These are phyloP conservation scores for Wickerhamomyces mucosus DNA, from an alignment of 805 yeast genomes.

Conservation along the genomic window DNA sequence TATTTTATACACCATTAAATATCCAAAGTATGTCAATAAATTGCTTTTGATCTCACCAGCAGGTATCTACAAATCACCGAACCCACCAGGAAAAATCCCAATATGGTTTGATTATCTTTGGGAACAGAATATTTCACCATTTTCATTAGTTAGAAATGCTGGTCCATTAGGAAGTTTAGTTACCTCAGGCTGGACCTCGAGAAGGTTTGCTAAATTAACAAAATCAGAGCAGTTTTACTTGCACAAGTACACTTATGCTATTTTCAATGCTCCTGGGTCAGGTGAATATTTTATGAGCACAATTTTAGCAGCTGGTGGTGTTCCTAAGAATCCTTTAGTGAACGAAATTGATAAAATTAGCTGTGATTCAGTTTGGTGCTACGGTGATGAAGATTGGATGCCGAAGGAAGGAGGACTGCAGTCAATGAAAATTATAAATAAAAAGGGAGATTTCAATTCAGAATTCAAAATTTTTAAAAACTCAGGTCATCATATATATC, in stretches of 20 bases:
- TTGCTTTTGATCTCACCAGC: constrained; percentile 86
- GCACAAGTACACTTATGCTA: constrained; percentile 74
- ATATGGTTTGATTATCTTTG: constrained; percentile 72
- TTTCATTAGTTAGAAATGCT: constrained; percentile 62
- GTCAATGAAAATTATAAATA: constrained; percentile 20
- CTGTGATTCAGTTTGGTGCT: constrained; percentile 71
- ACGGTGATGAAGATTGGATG: constrained; percentile 78
- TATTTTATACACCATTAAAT: constrained; percentile 52
- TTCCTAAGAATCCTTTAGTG: constrained; percentile 67
- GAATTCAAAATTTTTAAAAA: constrained; percentile 35
- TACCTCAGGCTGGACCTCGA: constrained; percentile 81
- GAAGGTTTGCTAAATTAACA: constrained; percentile 61
- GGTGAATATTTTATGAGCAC: constrained; percentile 90
- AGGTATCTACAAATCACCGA: constrained; percentile 51
- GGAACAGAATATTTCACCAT: constrained; percentile 85
- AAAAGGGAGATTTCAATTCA: constrained; percentile 16
- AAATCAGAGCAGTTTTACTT: constrained; percentile 37
- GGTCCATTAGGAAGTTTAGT: constrained; percentile 80
- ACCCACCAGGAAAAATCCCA: constrained; percentile 43
- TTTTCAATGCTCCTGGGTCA: constrained; percentile 80
- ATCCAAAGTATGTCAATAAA: constrained; percentile 54
- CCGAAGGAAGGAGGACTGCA: constrained; percentile 28
- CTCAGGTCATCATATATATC: constrained; percentile 73
- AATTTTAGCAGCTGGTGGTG: constrained; percentile 84
- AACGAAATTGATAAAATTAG: constrained; percentile 31